Evolutionary conservation across 352 stramenopile genomes (phyloP), one percentile per base, ranked within the genome.

Genomic region (Achlya hypogyna): DNA sequence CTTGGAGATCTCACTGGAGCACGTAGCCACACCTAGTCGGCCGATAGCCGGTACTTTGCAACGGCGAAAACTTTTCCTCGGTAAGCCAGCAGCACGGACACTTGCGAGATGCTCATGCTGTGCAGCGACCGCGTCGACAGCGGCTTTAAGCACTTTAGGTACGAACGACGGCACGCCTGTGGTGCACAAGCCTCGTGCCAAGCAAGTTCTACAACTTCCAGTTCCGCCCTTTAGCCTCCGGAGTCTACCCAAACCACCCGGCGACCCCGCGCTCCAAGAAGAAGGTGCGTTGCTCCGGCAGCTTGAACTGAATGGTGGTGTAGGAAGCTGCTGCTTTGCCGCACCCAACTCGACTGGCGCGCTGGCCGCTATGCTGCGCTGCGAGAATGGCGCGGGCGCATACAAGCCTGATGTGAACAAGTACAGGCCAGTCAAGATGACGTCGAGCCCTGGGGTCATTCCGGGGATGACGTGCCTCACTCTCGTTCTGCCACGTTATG

Each of bases 11-110:
- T 54, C 27, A 63, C 22, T 14, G 31, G 31, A 25, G 4, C 16
- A 22, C 38, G 43, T 67, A 67, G 60, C 16, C 47, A 89, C 68
- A 77, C 78, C 23, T 99, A 96, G 97, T 97, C 88, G 22, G 94
- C 97, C 2, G 93, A 98, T 73, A 96, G 85, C 45, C 81, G 93
- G 47, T 97, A 95, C 75, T 98, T 99, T 70, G 73, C 96, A 38
- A 98, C 96, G 40, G 93, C 90, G 22, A 99, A 96, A 22, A 98
- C 93, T n/a, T 98, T 96, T 65, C 97, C 97, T n/a, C 87, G 96
- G 49, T 56, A 56, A n/a, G 1, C n/a, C 2, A 27, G 20, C 8
- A n/a, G n/a, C n/a, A 27, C 1, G 31, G 25, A 27, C 2, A n/a
- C 8, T 56, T 12, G 25, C 49, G 49, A 56, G 6, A 16, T 54